Conservation (phyloP, 768 basidiomycete genomes). For the Termitomyces sp. region DNA sequence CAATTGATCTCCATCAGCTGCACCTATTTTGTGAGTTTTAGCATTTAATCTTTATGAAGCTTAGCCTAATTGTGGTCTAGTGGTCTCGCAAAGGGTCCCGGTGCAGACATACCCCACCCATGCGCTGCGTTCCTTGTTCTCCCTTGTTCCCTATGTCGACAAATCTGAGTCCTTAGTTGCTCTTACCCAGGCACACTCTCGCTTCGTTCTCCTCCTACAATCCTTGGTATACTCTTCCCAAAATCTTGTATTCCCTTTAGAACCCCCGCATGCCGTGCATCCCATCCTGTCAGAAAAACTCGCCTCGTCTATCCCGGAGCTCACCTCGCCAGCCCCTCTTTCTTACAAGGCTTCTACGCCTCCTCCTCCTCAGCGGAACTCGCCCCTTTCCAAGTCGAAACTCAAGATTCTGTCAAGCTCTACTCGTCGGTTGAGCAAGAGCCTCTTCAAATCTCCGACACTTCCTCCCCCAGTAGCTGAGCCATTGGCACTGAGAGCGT, state of each 20-base stretch:
- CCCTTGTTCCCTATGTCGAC: slow-evolving; percentile 26
- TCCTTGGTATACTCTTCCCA: slow-evolving; percentile 63
- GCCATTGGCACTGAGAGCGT: slow-evolving; percentile 43
- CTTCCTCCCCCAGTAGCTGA: slow-evolving; percentile 45
- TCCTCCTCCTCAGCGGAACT: slow-evolving; percentile 8
- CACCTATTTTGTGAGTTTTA: slow-evolving; percentile 59
- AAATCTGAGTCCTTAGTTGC: slow-evolving; percentile 37
- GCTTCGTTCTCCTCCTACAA: slow-evolving; percentile 72
- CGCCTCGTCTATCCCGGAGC: slow-evolving; percentile 43
- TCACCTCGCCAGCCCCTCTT: slow-evolving; percentile 75
- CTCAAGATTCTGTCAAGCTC: slow-evolving; percentile 6
- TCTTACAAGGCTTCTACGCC: slow-evolving; percentile 34
- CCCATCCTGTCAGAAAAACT: slow-evolving; percentile 29
- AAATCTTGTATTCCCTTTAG: slow-evolving; percentile 39
- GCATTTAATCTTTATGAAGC: slow-evolving; percentile 7
- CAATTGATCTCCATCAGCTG: slow-evolving; percentile 55
- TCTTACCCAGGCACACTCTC: slow-evolving; percentile 63
- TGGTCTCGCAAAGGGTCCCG: slow-evolving; percentile 59
- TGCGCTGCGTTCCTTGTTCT: slow-evolving; percentile 51
- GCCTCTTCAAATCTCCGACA: slow-evolving; percentile 27
- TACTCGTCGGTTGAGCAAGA: slow-evolving; percentile 29
- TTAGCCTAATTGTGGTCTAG: slow-evolving; percentile 28
- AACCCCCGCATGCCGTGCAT: slow-evolving; percentile 20
- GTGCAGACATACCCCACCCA: slow-evolving; percentile 72
- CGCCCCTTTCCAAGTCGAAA: slow-evolving; percentile 6